Percentiles rank a stretch among this genome's conserved stretches.
phyloP scores from a whole-genome alignment of 306 rosid species.

The Benincasa hispida region DNA sequence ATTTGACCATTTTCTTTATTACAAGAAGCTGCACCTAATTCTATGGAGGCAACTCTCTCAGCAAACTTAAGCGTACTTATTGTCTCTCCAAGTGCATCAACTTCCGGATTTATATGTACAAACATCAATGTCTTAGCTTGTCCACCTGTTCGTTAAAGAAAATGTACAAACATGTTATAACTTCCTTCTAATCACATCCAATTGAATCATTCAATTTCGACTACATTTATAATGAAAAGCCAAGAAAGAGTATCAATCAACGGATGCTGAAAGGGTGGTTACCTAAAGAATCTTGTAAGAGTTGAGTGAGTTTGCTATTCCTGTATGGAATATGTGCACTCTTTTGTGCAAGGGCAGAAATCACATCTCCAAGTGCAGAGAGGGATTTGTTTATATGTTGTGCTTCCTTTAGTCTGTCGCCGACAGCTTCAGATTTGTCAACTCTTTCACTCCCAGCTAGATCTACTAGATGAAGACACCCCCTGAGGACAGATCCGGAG shows the following conservation, averaged over 20 bases:
- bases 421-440: slow-evolving; percentile 91
- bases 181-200: background rate
- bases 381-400: slow-evolving; percentile 91
- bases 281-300: slow-evolving; percentile 95
- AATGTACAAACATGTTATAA: background rate
- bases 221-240: slow-evolving; percentile 9
- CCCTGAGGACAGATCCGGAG: slow-evolving; percentile 61
- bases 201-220: background rate
- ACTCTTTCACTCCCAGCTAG: slow-evolving; percentile 98
- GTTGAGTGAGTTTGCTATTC: slow-evolving; percentile 96
- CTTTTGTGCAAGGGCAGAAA: slow-evolving; percentile 93
- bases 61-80: slow-evolving; percentile 96
- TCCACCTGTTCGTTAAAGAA: slow-evolving; percentile 43
- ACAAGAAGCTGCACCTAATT: slow-evolving; percentile 85
- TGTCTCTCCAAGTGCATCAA: slow-evolving; percentile 79
- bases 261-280: background rate
- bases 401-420: slow-evolving; percentile 93
- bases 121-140: slow-evolving; percentile 98
- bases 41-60: slow-evolving; percentile 90
- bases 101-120: slow-evolving; percentile 91
- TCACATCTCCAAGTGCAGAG: slow-evolving; percentile 97
- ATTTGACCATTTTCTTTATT: slow-evolving; percentile 87
- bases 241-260: background rate
- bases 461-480: slow-evolving; percentile 95
- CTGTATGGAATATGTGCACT: slow-evolving; percentile 83